Evolutionary conservation across 2,329 filamentous ascomycete genomes (phyloP), one percentile per base, ranked within the genome.

Genomic region (Aureobasidium namibiae): DNA sequence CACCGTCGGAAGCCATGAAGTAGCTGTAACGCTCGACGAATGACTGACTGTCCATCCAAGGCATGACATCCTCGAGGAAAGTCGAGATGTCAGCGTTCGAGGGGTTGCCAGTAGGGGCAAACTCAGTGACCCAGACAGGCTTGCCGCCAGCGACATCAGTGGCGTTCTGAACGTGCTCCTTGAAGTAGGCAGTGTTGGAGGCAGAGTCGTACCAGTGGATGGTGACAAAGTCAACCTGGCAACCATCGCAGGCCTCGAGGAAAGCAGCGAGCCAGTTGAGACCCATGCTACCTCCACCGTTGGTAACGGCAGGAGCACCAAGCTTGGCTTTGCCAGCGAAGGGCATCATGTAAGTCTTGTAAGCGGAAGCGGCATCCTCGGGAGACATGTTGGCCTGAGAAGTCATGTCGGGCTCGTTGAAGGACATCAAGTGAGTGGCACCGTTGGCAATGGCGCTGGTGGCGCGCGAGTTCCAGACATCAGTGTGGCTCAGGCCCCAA

Each of bases 361-460:
- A 83, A 29, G 72, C 72, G 1, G 69, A 39, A n/a, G 82, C 84
- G 39, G 83, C 84, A 1, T 67, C 69, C 6, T 66, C 65, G n/a
- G 83, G 74, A 24, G 72, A 70, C 69, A 87, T 62, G 75, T 85
- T 82, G 66, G 83, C 75, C 74, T 89, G 85, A n/a, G 69, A 68
- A 13, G 65, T 64, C 63, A 80, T 78, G 71, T 90, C 87, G 46
- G 84, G 84, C 78, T 90, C 86, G 78, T 90, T 90, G 81, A 88
- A 88, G 70, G 79, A 78, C 67, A 89, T 78, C 59, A 89, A 71
- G 65, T 79, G 76, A 63, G 76, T 80, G 64, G 80, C 74, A 59
- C 85, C 86, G 13, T 69, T 69, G 53, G 70, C 65, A 62, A 88
- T 79, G 62, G 82, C 81, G 16, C 71, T 68, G 56, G 78, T 69